Percentiles rank a stretch among this genome's conserved stretches.
These are phyloP conservation scores for Prunus mira DNA, from an alignment of 306 rosid genomes.

Conservation along the genomic window DNA sequence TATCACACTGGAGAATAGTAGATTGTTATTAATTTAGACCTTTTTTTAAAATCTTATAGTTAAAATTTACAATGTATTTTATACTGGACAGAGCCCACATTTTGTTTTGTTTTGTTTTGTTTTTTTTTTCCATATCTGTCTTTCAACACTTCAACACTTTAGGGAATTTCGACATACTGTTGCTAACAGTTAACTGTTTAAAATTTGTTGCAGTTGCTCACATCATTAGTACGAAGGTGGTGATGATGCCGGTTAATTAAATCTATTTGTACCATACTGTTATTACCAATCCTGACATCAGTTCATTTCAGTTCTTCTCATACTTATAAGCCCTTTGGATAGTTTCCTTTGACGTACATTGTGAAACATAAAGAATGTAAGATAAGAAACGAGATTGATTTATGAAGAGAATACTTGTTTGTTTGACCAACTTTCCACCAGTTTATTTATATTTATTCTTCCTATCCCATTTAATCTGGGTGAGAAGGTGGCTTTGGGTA, in stretches of 20 bases:
- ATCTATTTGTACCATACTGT: not conserved
- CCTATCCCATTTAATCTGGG: no score
- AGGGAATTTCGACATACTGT: not conserved
- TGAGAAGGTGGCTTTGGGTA: no score
- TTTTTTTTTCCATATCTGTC: not conserved
- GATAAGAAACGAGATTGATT: no score
- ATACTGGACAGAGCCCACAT: not conserved
- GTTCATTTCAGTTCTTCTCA: not conserved
- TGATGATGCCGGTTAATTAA: constrained; percentile 22
- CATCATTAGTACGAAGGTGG: constrained; percentile 89
- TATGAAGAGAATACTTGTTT: no score
- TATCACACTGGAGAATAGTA: not conserved
- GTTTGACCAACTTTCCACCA: no score
- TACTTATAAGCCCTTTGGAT: not conserved
- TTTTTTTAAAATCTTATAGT: no score
- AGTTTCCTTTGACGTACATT: no score
- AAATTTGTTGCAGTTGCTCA: constrained; percentile 69
- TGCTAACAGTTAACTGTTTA: constrained; percentile 18
- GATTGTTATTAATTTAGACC: no score
- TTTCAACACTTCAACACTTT: not conserved
- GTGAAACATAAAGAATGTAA: no score
- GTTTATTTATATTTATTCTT: no score
- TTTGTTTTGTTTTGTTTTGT: not conserved
- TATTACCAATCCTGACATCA: constrained; percentile 3
- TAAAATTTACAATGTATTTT: not conserved